These are phyloP conservation scores for Fusarium solani-melongenae DNA, from an alignment of 2,329 filamentous ascomycete genomes.

Conservation along the genomic window DNA sequence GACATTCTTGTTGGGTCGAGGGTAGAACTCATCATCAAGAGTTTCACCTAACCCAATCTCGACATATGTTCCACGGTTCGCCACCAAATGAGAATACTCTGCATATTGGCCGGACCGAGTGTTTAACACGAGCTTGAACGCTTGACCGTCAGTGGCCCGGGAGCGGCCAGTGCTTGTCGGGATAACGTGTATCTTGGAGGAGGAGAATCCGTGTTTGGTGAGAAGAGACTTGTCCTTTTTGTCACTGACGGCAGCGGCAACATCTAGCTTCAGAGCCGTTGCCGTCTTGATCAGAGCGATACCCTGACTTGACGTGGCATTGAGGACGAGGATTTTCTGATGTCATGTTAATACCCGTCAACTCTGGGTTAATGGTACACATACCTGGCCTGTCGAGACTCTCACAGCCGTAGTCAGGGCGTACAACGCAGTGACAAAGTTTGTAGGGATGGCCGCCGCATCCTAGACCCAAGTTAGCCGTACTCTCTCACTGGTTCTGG, in stretches of 20 bases:
- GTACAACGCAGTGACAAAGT: conserved; percentile 35
- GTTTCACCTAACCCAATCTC: conserved; percentile 24
- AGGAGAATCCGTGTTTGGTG: conserved; percentile 17
- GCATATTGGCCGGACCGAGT: conserved; percentile 29
- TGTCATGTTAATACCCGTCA: not conserved
- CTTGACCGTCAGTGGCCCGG: conserved; percentile 10
- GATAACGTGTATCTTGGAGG: conserved; percentile 23
- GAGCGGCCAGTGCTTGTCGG: conserved; percentile 10
- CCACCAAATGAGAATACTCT: conserved; percentile 28
- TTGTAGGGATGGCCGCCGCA: conserved; percentile 31
- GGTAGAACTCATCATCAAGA: not conserved
- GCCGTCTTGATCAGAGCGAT: conserved; percentile 36
- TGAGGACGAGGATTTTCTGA: conserved; percentile 36
- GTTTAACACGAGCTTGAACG: conserved; percentile 33
- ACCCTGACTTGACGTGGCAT: conserved; percentile 31
- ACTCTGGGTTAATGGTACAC: not conserved
- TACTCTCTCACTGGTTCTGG: not conserved
- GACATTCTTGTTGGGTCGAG: conserved; percentile 32
- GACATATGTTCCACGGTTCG: conserved; percentile 31
- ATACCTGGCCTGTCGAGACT: conserved; percentile 28
- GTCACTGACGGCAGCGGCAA: conserved; percentile 25
- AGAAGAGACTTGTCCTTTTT: conserved; percentile 30
- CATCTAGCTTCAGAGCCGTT: conserved; percentile 31
- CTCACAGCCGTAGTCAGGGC: conserved; percentile 23
- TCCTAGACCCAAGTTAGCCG: conserved; percentile 19